Evolutionary conservation across 495 filamentous ascomycete genomes (phyloP).

Genomic region (Neurospora sp.): DNA sequence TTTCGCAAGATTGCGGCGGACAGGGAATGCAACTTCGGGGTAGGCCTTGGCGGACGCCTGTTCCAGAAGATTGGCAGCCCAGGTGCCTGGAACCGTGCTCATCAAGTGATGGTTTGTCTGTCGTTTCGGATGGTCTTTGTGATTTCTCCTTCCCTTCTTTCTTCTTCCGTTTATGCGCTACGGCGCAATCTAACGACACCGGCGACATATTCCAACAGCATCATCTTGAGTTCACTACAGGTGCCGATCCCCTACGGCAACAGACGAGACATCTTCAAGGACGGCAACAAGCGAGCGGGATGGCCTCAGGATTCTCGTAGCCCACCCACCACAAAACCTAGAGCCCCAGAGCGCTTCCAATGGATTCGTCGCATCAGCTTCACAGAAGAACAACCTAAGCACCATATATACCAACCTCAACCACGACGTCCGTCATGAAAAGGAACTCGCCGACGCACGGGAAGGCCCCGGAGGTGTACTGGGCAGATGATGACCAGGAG

Average conservation of each 20-base stretch:
- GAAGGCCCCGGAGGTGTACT: slow-evolving; percentile 17
- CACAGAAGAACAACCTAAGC: slow-evolving; percentile 14
- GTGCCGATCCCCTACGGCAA: neutral
- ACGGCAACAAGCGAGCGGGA: slow-evolving; percentile 7
- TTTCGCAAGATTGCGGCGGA: slow-evolving; percentile 20
- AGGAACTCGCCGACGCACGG: neutral
- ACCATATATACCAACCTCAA: slow-evolving; percentile 1
- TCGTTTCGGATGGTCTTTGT: neutral
- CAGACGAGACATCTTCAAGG: neutral
- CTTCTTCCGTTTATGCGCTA: slow-evolving; percentile 2
- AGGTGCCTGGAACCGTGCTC: neutral
- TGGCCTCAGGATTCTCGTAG: slow-evolving; percentile 15
- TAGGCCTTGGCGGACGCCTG: slow-evolving; percentile 3
- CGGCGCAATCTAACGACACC: slow-evolving; percentile 6
- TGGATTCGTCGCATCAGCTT: slow-evolving; percentile 10
- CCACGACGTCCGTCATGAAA: neutral
- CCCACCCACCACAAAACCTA: neutral
- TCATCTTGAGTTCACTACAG: neutral
- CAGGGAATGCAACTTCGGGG: slow-evolving; percentile 11
- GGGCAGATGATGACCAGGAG: slow-evolving; percentile 19
- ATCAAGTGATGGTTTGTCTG: neutral
- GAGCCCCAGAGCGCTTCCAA: neutral
- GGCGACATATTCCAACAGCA: neutral
- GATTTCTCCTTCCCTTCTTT: neutral
- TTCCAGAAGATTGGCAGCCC: neutral